Evolutionary conservation across 805 yeast species (phyloP).

Genomic region (Cyberlindnera meyerae): DNA sequence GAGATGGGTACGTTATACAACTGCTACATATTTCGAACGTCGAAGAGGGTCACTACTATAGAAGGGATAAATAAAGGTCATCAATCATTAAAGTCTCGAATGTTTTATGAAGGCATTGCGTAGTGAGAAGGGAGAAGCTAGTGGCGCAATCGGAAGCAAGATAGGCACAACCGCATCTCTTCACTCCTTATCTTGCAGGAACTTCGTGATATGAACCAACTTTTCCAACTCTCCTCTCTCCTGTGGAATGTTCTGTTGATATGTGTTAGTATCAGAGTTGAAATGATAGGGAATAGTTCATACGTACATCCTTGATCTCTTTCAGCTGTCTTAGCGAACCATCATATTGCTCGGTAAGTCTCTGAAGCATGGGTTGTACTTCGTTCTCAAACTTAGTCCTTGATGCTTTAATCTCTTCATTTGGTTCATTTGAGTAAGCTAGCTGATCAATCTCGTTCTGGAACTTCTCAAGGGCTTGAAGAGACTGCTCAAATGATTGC

Average conservation of each 20-base stretch:
- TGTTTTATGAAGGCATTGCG: too few species aligned
- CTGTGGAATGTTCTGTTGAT: conserved; percentile 20
- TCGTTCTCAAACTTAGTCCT: conserved; percentile 3
- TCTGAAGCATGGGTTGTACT: conserved; percentile 9
- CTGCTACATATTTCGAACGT: too few species aligned
- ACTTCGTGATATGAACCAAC: conserved; percentile 26
- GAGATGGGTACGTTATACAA: too few species aligned
- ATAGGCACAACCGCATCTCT: too few species aligned
- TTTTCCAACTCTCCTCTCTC: conserved; percentile 26
- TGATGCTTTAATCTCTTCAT: background rate
- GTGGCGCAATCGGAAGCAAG: too few species aligned
- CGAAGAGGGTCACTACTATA: too few species aligned
- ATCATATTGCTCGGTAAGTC: conserved; percentile 17
- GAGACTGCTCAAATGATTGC: conserved; percentile 31
- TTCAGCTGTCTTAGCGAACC: conserved; percentile 13
- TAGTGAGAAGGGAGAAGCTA: too few species aligned
- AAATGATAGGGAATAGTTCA: background rate
- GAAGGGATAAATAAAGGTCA: too few species aligned
- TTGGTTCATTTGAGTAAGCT: background rate
- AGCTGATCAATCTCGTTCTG: conserved; percentile 23
- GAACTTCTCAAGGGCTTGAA: conserved; percentile 25
- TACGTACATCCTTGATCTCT: conserved; percentile 21
- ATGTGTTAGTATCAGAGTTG: conserved; percentile 9
- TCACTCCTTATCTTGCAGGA: conserved; percentile 17
- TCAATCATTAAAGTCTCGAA: too few species aligned